These are phyloP conservation scores for Phoma sp. DNA, from an alignment of 2,329 filamentous ascomycete genomes.

Conservation along the genomic window DNA sequence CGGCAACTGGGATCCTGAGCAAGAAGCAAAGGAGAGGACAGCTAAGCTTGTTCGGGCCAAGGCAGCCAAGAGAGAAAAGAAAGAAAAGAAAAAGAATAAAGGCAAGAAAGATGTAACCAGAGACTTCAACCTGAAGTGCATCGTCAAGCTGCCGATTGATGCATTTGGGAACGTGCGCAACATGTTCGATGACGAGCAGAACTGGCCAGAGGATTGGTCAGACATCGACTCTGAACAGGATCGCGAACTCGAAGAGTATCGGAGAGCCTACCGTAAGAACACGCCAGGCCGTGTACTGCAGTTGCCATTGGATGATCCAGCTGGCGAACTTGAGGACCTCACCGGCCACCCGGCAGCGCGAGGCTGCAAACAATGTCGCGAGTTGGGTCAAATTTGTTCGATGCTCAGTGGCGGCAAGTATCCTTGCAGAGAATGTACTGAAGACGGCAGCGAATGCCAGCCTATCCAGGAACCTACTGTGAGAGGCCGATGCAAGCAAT, in stretches of 20 bases:
- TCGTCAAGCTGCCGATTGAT: constrained; percentile 26
- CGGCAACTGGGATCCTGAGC: constrained; percentile 46
- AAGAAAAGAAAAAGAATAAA: constrained; percentile 12
- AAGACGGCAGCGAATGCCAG: constrained; percentile 39
- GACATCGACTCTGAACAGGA: constrained; percentile 28
- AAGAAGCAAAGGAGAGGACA: constrained; percentile 19
- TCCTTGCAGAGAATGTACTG: constrained; percentile 30
- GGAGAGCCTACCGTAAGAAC: constrained; percentile 16
- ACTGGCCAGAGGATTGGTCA: constrained; percentile 38
- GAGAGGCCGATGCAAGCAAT: constrained; percentile 46
- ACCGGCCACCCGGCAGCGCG: constrained; percentile 44
- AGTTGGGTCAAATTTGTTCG: constrained; percentile 28
- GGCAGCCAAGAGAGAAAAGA: constrained; percentile 25
- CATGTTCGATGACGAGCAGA: constrained; percentile 31
- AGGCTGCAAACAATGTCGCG: constrained; percentile 47
- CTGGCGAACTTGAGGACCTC: constrained; percentile 31
- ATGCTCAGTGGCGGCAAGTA: constrained; percentile 41
- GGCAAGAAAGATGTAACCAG: constrained; percentile 3
- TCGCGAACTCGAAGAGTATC: constrained; percentile 15
- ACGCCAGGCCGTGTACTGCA: constrained; percentile 23
- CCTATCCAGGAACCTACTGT: constrained; percentile 38
- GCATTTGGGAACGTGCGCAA: constrained; percentile 31
- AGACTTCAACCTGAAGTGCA: constrained; percentile 23
- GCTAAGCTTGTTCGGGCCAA: constrained; percentile 17
- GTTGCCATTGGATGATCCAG: constrained; percentile 33